A percentile compares a stretch with the other conserved stretches of the same genome.
These are phyloP conservation scores for Jatropha multifida DNA, from an alignment of 441 rosid genomes.

Conservation along the genomic window DNA sequence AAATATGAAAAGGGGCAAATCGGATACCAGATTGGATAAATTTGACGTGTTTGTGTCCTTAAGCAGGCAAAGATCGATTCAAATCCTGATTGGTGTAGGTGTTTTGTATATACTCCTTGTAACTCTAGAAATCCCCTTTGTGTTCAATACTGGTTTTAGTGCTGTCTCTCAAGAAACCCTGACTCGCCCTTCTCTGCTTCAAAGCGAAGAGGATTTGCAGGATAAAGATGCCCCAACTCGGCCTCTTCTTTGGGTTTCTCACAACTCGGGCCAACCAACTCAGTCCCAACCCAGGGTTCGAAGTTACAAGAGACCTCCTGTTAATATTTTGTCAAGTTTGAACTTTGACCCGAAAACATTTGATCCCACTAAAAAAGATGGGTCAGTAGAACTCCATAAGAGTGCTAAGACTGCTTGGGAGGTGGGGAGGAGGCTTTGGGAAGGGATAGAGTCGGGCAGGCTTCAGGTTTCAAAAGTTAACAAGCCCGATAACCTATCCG, in stretches of 20 bases:
- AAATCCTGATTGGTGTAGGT: conserved; percentile 53
- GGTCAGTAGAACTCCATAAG: conserved; percentile 71
- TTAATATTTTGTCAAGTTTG: conserved; percentile 47
- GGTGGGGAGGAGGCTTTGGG: conserved; percentile 72
- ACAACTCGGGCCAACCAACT: conserved; percentile 37
- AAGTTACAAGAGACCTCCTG: conserved; percentile 3
- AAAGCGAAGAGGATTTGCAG: conserved; percentile 53
- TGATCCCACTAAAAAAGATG: conserved; percentile 48
- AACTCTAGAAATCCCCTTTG: conserved; percentile 72
- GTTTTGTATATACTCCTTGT: conserved; percentile 56
- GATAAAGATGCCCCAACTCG: conserved; percentile 61
- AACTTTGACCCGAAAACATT: conserved; percentile 52
- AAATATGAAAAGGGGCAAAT: conserved; percentile 36
- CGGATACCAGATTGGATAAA: conserved; percentile 40
- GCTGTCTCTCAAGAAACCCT: conserved; percentile 47
- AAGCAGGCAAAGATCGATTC: conserved; percentile 58
- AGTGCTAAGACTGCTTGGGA: conserved; percentile 76
- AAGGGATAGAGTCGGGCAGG: conserved; percentile 54
- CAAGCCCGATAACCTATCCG: conserved; percentile 36
- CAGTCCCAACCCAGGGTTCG: conserved; percentile 13
- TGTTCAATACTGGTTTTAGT: conserved; percentile 45
- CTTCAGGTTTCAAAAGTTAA: conserved; percentile 16
- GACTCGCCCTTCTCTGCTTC: conserved; percentile 33
- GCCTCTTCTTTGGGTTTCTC: conserved; percentile 49
- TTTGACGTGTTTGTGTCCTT: conserved; percentile 41